Evolutionary conservation across 352 stramenopile species (phyloP), one percentile per base, ranked within the genome.

Genomic region (Pythium folliculosum): DNA sequence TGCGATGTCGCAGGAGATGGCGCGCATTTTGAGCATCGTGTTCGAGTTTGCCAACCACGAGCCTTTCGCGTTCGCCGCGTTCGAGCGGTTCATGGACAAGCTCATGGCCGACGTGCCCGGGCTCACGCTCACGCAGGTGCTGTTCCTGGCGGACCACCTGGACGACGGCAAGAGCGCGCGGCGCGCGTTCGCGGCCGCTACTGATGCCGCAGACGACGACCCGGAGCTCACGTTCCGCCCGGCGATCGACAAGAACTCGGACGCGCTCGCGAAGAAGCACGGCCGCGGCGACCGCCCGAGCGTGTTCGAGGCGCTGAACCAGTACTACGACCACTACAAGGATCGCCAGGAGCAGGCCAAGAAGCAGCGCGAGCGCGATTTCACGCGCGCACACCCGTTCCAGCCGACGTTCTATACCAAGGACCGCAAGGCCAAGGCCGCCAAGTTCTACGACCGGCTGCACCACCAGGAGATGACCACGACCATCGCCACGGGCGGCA

Each of bases 291-390:
- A 86, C n/a, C 70, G 72, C 1, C 71, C 82, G 30, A 90, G 83
- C 60, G 82, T 94, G 16, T 92, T 92, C 56, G 45, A 82, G 12
- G 76, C 80, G 8, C 75, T 94, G 10, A 87, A 89, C 35, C 81
- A 91, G 67, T 88, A 92, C 62, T 88, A 84, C 38, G 77, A 88
- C 23, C 83, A 91, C 60, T 92, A 94, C 62, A 72, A 79, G 14
- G 72, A 86, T 27, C 77, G 78, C 21, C 85, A 85, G 27, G 71
- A 81, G 54, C 75, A 88, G 54, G 67, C 73, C 16, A 63, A 66
- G 44, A 84, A 83, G 50, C 80, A 90, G 66, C 72, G 82, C 3
- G 72, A 86, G 59, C 77, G 78, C 14, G 82, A 91, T 57, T 88
- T 89, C 32, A 73, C 73, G 12, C 78, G 81, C 48, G 30, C 73